Percentiles rank a stretch among this genome's conserved stretches.
Evolutionary conservation across 2,329 filamentous ascomycete genomes (phyloP).

Genomic region (Neospermospora avenae): DNA sequence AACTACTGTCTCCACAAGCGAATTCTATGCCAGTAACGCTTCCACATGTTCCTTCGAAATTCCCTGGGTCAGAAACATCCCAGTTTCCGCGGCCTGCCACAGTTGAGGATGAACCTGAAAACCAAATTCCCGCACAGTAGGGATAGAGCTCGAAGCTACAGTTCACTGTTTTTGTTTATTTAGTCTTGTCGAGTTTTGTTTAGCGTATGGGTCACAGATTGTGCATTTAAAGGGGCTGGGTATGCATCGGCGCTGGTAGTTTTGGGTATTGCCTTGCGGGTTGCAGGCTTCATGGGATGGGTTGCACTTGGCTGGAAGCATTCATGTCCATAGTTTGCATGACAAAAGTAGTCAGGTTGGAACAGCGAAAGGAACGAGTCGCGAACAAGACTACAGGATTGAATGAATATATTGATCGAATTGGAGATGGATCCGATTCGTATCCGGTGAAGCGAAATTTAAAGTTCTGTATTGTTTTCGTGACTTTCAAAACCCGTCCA

Average conservation of each 20-base stretch:
- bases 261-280: background rate
- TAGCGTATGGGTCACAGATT: background rate
- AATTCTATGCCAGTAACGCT: conserved; percentile 26
- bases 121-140: background rate
- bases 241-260: conserved; percentile 10
- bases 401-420: background rate
- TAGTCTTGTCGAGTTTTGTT: background rate
- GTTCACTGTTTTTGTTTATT: background rate
- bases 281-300: conserved; percentile 8
- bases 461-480: no score
- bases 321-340: background rate
- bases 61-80: conserved; percentile 51
- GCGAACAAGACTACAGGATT: background rate
- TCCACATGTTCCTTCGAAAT: conserved; percentile 20
- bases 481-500: no score
- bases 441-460: no score
- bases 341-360: background rate
- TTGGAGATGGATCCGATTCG: background rate
- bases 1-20: conserved; percentile 18
- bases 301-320: conserved; percentile 11
- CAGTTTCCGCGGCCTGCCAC: conserved; percentile 41
- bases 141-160: background rate
- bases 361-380: background rate
- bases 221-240: background rate
- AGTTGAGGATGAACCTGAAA: conserved; percentile 14